Evolutionary conservation across 768 basidiomycete species (phyloP), one percentile per base, ranked within the genome.

Genomic region (Hygrophorus russula): DNA sequence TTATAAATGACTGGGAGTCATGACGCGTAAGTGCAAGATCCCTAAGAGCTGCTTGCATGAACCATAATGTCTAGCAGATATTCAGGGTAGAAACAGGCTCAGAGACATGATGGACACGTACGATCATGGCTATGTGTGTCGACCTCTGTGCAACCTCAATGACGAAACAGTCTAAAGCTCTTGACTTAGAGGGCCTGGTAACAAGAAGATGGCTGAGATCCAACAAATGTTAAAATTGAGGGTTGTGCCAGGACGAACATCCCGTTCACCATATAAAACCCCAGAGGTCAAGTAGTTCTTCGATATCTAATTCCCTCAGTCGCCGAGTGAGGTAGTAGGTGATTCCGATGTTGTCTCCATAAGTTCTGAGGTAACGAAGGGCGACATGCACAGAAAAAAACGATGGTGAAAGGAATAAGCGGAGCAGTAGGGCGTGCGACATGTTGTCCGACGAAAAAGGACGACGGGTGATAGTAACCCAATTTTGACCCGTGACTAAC

Each of bases 321-420:
- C 89, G 74, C 38, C 76, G 66, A 15, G 88, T 85, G 53, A 92
- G 73, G 58, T 91, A 92, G 63, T 90, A 90, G 28, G 86, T 91
- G 59, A 92, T 90, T 7, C 86, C 89, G 52, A 92, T 82, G 63
- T 90, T 87, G 67, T 89, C 84, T 12, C 80, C 71, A 61, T 92
- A 91, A 31, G 76, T 51, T 50, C 76, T 73, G 45, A 92, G 76
- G 57, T 97, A 97, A 53, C 82, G 77, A 50, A 97, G 80, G 24
- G 92, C 92, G 53, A 93, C 83, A 68, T 93, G 86, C 44, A 94
- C 85, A 9, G 85, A 86, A 67, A 96, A 97, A 70, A 88, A 97
- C 29, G 80, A 80, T 3, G 88, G 84, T 14, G 88, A 90, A 45
- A 93, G 80, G 59, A 96, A 94, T 39, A 97, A 80, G 24, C 92